Base-by-base conservation (phyloP, 2,329 filamentous ascomycete genomes). In the Huntiella bhutanensis region DNA sequence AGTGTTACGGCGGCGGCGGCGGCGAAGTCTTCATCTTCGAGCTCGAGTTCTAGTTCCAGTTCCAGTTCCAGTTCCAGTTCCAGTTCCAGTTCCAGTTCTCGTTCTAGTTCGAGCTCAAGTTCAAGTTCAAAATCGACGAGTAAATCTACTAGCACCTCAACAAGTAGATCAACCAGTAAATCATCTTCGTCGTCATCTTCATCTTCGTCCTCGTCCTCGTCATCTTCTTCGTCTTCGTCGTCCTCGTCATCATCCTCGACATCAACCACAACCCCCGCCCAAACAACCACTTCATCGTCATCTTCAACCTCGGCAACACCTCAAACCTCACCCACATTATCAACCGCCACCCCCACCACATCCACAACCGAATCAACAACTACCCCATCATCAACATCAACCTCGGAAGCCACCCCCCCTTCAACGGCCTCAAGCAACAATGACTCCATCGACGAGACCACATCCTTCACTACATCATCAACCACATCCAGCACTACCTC, bases 1-100 rank as follows among this genome's bases (percentile, higher is more conserved):
- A 50, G 50, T 35, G 49, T 53, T 41, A 53, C 46, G 50, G 51
- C 48, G 52, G 48, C 53, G 52, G 48, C 53, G 51, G 52, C 52
- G 50, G 45, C 49, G 43, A 43, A 19, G 33, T 46, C 45, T 39
- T 48, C 41, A 16, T 33, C 51, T 36, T 46, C 53, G 17, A 43
- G 49, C 33, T 46, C 55, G 33, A 47, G 42, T 17, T 46, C 49
- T 11, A 51, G 34, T 34, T 48, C 46, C 5, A 17, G 17, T 5
- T 47, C 40, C 4, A 44, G 41, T 19, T 19, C 44, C 2, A 13
- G 32, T 15, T 36, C 42, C 4, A 33, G 37, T 13, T 41, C 42
- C 2, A 33, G 15, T n/a, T 45, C 47, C 11, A 39, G 35, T 3
- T 37, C 43, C 5, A 39, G 13, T 28, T 40, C 43, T 10, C 15